Conservation (phyloP, 164 flowering plant genomes). For the Aristolochia californica region DNA sequence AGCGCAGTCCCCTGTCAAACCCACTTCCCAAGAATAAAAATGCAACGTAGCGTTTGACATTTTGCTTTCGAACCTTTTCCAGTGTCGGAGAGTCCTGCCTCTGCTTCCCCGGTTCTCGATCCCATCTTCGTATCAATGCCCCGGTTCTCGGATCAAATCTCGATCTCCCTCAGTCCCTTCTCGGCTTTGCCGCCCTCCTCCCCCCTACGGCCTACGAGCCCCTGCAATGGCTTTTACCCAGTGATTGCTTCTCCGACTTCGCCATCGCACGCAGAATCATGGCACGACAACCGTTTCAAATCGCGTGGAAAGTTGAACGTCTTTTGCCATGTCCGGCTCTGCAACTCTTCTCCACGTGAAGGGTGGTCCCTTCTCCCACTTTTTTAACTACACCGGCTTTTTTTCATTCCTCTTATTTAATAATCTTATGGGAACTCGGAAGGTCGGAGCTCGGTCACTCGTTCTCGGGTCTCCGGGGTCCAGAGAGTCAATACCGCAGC, state of each 20-base stretch:
- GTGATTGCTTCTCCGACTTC: neutral
- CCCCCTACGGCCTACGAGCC: neutral
- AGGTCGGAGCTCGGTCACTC: too few species aligned
- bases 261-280: neutral
- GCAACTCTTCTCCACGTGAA: constrained; percentile 5
- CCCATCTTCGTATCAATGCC: constrained; percentile 4
- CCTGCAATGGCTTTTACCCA: neutral
- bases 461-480: too few species aligned
- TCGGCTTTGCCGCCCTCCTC: too few species aligned
- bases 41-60: constrained; percentile 59
- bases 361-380: neutral
- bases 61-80: constrained; percentile 40
- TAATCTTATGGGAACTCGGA: too few species aligned
- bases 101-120: constrained; percentile 1
- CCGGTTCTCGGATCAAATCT: neutral
- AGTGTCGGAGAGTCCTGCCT: constrained; percentile 1
- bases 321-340: constrained; percentile 15
- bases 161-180: too few species aligned
- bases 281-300: neutral
- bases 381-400: too few species aligned
- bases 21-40: constrained; percentile 21
- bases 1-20: constrained; percentile 6
- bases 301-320: constrained; percentile 20
- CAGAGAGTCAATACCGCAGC: too few species aligned
- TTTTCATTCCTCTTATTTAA: too few species aligned